A percentile compares a stretch with the other conserved stretches of the same genome.
phyloP scores from a whole-genome alignment of 129 eudicot genomes.

The Oenanthe sinensis region DNA sequence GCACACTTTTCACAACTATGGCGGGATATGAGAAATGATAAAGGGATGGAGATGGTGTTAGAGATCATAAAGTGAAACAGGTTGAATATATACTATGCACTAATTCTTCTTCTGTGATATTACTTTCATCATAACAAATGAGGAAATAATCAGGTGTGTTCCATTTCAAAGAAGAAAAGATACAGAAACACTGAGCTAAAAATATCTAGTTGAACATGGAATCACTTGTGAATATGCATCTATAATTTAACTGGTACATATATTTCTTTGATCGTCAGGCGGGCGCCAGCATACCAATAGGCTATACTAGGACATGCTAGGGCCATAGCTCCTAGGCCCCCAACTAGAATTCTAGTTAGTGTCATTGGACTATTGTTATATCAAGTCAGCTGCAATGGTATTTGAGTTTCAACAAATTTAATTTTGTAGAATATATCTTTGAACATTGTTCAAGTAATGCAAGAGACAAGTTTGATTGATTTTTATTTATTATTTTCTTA shows the following conservation, averaged over 20 bases:
- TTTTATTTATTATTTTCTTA: too few species aligned
- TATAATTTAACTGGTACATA: background rate
- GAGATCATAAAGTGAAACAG: background rate
- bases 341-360: background rate
- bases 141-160: background rate
- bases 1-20: background rate
- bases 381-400: background rate
- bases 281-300: background rate
- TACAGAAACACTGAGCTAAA: background rate
- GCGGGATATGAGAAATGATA: background rate
- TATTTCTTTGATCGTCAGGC: background rate
- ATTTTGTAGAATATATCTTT: background rate
- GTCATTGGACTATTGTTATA: background rate
- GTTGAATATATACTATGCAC: background rate
- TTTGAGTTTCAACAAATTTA: background rate
- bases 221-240: background rate
- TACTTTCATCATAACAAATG: background rate
- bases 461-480: background rate
- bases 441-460: background rate
- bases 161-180: background rate
- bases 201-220: background rate
- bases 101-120: background rate
- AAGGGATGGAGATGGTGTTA: background rate
- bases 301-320: background rate
- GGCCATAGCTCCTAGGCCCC: background rate